Evolutionary conservation across 176 grass and related monocot species (phyloP).

Genomic region (Typha latifolia): DNA sequence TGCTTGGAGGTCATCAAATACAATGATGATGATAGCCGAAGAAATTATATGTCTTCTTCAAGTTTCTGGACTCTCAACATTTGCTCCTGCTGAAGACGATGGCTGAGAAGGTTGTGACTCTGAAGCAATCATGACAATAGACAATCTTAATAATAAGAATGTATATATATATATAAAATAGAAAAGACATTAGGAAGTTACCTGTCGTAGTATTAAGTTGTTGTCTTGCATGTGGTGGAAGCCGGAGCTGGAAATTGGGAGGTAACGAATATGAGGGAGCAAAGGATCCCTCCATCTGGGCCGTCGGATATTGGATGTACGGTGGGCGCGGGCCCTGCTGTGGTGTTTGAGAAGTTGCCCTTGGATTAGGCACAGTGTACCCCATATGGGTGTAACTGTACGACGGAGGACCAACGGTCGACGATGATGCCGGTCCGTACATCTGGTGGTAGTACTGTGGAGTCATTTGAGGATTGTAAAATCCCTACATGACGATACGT

Average conservation of each 20-base stretch:
- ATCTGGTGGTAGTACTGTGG: slow-evolving; percentile 30
- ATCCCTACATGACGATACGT: background rate
- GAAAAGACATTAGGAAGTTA: background rate
- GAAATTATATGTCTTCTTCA: slow-evolving; percentile 12
- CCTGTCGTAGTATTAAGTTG: slow-evolving; percentile 12
- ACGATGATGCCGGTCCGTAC: slow-evolving; percentile 24
- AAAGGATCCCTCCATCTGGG: slow-evolving; percentile 14
- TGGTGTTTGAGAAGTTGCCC: slow-evolving; percentile 8
- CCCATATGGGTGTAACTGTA: slow-evolving; percentile 19
- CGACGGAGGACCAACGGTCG: slow-evolving; percentile 8
- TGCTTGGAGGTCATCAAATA: slow-evolving; percentile 21
- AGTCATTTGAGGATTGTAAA: slow-evolving; percentile 32
- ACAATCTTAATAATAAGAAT: background rate
- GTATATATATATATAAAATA: background rate
- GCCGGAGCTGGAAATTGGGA: slow-evolving; percentile 18
- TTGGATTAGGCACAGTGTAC: slow-evolving; percentile 9
- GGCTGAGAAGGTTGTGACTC: slow-evolving; percentile 12
- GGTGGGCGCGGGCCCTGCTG: slow-evolving; percentile 3
- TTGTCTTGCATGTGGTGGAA: slow-evolving; percentile 10
- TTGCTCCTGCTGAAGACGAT: slow-evolving; percentile 9
- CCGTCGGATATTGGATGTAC: slow-evolving; percentile 15
- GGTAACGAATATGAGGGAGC: slow-evolving; percentile 9
- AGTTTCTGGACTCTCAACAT: slow-evolving; percentile 2
- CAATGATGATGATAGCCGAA: slow-evolving; percentile 11
- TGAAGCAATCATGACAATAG: slow-evolving; percentile 3